Evolutionary conservation across 352 stramenopile genomes (phyloP).

Genomic region (Phytophthora quininea): DNA sequence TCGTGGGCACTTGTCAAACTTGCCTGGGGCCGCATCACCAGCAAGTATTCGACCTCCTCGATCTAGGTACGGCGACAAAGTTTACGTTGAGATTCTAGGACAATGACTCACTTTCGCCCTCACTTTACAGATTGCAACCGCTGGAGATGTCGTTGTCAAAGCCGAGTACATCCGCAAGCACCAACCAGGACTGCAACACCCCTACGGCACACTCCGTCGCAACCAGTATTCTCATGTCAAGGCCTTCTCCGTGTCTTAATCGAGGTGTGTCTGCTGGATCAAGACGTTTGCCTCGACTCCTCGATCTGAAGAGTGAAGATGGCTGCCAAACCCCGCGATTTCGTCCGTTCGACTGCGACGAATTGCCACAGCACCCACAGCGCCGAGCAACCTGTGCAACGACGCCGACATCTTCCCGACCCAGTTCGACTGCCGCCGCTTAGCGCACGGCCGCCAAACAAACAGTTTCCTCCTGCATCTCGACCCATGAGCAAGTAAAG

Average conservation of each 20-base stretch:
- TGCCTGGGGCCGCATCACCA: slow-evolving; percentile 12
- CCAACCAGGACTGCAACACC: slow-evolving; percentile 24
- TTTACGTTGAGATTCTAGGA: no score
- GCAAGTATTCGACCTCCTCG: slow-evolving; percentile 15
- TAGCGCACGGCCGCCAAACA: slow-evolving; percentile 27
- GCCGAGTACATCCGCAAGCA: slow-evolving; percentile 16
- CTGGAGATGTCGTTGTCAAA: slow-evolving; percentile 37
- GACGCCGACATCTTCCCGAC: slow-evolving; percentile 24
- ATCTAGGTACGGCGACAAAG: slow-evolving; percentile 21
- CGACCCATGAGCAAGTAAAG: slow-evolving; percentile 17
- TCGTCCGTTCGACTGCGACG: slow-evolving; percentile 45
- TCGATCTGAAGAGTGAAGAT: slow-evolving; percentile 15
- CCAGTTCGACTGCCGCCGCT: slow-evolving; percentile 58
- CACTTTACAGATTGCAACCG: slow-evolving; percentile 40
- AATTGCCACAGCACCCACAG: slow-evolving; percentile 48
- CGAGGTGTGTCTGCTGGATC: slow-evolving; percentile 33
- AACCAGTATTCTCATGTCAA: slow-evolving; percentile 16
- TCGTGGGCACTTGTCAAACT: slow-evolving; percentile 8
- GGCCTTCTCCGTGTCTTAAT: slow-evolving; percentile 2
- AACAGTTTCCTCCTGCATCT: slow-evolving; percentile 11
- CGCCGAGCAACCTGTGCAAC: slow-evolving; percentile 23
- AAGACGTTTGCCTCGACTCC: slow-evolving; percentile 29
- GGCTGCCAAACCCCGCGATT: slow-evolving; percentile 25
- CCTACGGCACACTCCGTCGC: neutral
- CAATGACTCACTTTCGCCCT: no score